Evolutionary conservation across 257 asterid genomes (phyloP).

Genomic region (Solanum habrochaites): DNA sequence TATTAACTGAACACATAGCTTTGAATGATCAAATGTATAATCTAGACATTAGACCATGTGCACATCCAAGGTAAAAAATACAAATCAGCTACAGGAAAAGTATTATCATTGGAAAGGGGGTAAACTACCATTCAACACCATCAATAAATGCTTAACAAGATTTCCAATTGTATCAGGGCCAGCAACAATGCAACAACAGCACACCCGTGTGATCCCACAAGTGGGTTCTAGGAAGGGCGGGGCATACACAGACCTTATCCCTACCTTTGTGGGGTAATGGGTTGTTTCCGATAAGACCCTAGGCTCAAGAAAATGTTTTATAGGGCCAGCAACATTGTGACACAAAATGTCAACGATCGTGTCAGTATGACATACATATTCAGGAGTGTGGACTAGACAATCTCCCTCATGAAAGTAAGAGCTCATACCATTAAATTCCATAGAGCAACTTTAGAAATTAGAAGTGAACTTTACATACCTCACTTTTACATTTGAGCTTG

Average conservation of each 20-base stretch:
- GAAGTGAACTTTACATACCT: constrained; percentile 37
- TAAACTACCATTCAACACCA: background rate
- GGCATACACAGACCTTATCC: background rate
- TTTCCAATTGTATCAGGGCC: background rate
- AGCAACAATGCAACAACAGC: background rate
- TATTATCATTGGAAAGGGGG: background rate
- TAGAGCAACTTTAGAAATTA: background rate
- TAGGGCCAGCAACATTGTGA: background rate
- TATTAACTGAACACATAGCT: background rate
- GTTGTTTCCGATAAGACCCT: background rate
- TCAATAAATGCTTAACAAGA: background rate
- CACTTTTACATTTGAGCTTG: constrained; percentile 92
- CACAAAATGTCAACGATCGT: background rate
- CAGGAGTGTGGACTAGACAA: background rate
- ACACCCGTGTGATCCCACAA: background rate
- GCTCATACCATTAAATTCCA: background rate
- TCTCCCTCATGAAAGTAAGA: background rate
- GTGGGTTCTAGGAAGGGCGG: background rate
- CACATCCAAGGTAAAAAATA: background rate
- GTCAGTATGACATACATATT: background rate
- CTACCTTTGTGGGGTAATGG: background rate
- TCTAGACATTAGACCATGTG: background rate
- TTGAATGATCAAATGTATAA: background rate
- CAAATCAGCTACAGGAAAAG: background rate
- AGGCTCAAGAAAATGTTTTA: background rate